Evolutionary conservation across 2,329 filamentous ascomycete species (phyloP).

Genomic region (Talaromyces islandicus): DNA sequence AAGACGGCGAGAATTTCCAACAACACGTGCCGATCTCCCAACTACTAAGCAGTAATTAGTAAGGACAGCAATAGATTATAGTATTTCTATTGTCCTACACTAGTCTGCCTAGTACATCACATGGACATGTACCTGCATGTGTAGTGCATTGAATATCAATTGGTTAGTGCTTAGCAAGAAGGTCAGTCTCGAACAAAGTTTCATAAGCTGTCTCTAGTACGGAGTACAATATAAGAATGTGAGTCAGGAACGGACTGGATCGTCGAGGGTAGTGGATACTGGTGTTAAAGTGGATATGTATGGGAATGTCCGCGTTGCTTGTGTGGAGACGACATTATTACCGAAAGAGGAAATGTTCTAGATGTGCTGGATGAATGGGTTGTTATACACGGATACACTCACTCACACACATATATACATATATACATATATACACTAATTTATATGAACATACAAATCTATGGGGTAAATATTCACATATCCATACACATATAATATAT

Average conservation of each 20-base stretch:
- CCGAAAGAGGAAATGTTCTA: neutral
- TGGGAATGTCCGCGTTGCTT: no score
- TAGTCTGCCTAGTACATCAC: neutral
- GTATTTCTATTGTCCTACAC: no score
- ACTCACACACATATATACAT: no score
- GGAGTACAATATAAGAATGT: no score
- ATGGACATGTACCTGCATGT: neutral
- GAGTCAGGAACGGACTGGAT: no score
- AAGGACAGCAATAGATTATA: no score
- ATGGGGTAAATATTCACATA: neutral
- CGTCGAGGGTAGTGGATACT: no score
- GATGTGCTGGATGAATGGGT: neutral
- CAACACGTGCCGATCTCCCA: neutral
- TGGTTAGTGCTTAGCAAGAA: neutral
- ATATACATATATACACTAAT: no score
- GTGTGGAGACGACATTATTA: neutral
- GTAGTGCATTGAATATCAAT: neutral
- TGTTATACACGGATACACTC: no score
- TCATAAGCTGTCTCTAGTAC: no score
- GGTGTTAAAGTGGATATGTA: no score
- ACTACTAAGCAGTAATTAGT: neutral
- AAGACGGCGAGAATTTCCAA: neutral
- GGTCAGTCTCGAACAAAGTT: no score
- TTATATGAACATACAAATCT: neutral
- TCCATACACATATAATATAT: neutral